phyloP scores from a whole-genome alignment of 1,284 basidiomycete genomes.

The Austropuccinia psidii region DNA sequence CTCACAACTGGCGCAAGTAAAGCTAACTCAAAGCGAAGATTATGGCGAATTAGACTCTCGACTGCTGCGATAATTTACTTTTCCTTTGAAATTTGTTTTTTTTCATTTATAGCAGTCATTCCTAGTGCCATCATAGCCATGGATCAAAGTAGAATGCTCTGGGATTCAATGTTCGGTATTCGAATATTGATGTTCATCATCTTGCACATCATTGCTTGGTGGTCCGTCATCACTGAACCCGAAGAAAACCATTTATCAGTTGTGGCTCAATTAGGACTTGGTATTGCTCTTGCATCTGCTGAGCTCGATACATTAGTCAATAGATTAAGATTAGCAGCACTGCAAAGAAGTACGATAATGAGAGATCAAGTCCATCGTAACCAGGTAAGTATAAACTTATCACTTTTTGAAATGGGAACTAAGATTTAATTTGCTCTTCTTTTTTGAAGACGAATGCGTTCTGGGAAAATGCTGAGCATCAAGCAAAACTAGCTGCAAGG shows the following conservation, averaged over 20 bases:
- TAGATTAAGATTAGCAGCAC: conserved; percentile 14
- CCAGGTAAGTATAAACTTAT: background rate
- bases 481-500: background rate
- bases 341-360: conserved; percentile 28
- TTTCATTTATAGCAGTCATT: no score
- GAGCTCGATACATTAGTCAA: conserved; percentile 23
- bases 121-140: background rate
- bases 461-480: conserved; percentile 9
- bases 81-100: background rate
- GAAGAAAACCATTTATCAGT: background rate
- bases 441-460: background rate
- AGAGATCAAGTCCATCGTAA: conserved; percentile 4
- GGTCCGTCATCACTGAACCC: conserved; percentile 21
- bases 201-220: background rate
- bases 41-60: conserved; percentile 2
- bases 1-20: conserved; percentile 1
- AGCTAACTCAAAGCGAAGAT: background rate
- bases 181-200: background rate
- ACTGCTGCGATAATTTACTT: background rate
- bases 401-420: background rate
- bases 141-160: background rate
- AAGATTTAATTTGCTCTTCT: background rate
- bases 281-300: background rate
- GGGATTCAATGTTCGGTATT: background rate
- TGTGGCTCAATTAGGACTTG: conserved; percentile 7